Evolutionary conservation across 352 stramenopile genomes (phyloP).

Genomic region (Globisporangium splendens): DNA sequence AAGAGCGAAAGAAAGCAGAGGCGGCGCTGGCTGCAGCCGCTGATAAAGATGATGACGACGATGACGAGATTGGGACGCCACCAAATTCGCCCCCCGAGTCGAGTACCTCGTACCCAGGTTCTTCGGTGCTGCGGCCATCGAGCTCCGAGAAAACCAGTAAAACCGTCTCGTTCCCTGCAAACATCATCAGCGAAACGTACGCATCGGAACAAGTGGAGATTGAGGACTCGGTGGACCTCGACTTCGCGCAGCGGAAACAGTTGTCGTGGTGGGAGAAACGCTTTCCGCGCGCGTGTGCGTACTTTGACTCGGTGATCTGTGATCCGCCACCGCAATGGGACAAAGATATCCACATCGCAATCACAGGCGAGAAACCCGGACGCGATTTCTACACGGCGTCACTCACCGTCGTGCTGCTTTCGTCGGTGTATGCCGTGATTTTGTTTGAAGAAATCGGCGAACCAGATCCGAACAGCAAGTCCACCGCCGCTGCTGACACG

Average conservation of each 20-base stretch:
- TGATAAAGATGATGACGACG: conserved; percentile 5
- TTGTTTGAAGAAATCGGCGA: conserved; percentile 78
- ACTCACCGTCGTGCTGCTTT: conserved; percentile 60
- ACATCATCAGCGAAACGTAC: conserved; percentile 17
- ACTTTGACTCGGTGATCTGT: conserved; percentile 66
- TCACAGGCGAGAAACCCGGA: conserved; percentile 73
- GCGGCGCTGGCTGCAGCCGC: conserved; percentile 12
- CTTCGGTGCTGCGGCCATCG: conserved; percentile 2
- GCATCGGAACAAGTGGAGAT: conserved; percentile 69
- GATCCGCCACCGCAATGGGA: conserved; percentile 74
- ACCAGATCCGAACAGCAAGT: conserved; percentile 31
- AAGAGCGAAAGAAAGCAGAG: conserved; percentile 22
- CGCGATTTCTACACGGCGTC: conserved; percentile 73
- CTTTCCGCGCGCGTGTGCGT: conserved; percentile 39
- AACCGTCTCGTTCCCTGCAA: conserved; percentile 14
- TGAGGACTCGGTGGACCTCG: conserved; percentile 38
- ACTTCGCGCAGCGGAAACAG: conserved; percentile 41
- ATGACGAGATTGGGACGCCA: conserved; percentile 14
- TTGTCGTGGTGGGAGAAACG: conserved; percentile 54
- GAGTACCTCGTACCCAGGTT: conserved; percentile 3
- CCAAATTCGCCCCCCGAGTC: conserved; percentile 15
- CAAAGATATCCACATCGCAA: conserved; percentile 82
- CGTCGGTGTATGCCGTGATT: conserved; percentile 65
- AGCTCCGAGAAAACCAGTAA: conserved; percentile 9
- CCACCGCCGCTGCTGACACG: conserved; percentile 37